Conservation (phyloP, 148 eudicot species). For the Nepenthes mirabilis region DNA sequence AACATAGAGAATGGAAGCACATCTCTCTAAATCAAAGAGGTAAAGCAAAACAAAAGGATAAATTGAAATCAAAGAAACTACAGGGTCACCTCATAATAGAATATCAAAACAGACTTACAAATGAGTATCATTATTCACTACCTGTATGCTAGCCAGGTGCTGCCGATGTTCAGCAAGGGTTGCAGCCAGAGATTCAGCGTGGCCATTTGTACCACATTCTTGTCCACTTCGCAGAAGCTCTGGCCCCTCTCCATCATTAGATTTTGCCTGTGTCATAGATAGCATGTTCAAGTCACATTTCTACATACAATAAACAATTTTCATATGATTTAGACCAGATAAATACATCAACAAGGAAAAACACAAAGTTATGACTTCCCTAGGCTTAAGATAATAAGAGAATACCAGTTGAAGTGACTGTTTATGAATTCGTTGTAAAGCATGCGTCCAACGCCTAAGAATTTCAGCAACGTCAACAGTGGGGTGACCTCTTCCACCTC, state of each 20-base stretch:
- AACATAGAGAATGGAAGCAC: no score
- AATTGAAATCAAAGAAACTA: no score
- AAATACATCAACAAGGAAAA: not conserved
- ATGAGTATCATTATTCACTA: slow-evolving; percentile 5
- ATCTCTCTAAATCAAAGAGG: no score
- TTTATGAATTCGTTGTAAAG: slow-evolving; percentile 88
- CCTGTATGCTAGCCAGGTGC: slow-evolving; percentile 97
- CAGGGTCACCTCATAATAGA: not conserved
- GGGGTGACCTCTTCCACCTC: slow-evolving; percentile 62
- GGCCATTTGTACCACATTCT: slow-evolving; percentile 63
- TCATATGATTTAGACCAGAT: not conserved
- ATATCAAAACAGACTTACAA: not conserved
- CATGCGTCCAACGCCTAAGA: slow-evolving; percentile 98
- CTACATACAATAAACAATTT: not conserved
- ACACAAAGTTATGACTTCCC: not conserved
- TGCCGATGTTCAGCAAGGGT: slow-evolving; percentile 93
- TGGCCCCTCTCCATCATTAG: slow-evolving; percentile 96
- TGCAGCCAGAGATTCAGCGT: slow-evolving; percentile 80
- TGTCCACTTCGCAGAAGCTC: slow-evolving; percentile 74
- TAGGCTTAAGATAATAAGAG: not conserved
- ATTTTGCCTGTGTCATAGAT: slow-evolving; percentile 50
- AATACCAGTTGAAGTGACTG: slow-evolving; percentile 89
- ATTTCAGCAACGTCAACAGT: slow-evolving; percentile 96
- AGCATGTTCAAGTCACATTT: not conserved
- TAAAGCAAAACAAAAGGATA: no score